These are phyloP conservation scores for Rhododendron kiyosumense DNA, from an alignment of 148 eudicot species.

Conservation along the genomic window DNA sequence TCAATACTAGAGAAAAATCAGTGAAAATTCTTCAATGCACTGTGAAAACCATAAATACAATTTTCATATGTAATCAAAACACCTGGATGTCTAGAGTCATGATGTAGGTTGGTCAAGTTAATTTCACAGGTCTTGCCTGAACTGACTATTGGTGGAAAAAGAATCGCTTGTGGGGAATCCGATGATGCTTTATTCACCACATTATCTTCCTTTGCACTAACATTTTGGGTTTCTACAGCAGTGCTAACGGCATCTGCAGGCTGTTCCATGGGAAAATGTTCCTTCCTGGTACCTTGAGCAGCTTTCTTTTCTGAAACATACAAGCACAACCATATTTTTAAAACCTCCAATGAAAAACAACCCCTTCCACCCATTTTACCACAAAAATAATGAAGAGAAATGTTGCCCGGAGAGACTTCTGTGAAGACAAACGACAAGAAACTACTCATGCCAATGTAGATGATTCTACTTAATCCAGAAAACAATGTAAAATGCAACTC, in stretches of 20 bases:
- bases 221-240: not conserved
- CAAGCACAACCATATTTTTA: not conserved
- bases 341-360: not conserved
- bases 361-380: not conserved
- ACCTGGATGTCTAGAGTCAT: not conserved
- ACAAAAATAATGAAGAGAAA: not conserved
- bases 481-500: not conserved
- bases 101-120: not conserved
- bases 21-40: not conserved
- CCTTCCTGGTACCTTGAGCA: not conserved
- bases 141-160: not conserved
- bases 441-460: not conserved
- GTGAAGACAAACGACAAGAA: not conserved
- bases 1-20: not conserved
- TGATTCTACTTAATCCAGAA: not conserved
- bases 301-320: not conserved
- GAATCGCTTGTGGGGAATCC: not conserved
- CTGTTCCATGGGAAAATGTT: not conserved
- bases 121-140: constrained; percentile 14
- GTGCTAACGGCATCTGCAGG: not conserved
- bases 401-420: not conserved
- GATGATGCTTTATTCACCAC: not conserved
- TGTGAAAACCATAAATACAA: not conserved
- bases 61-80: not conserved
- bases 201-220: not conserved